Conservation (phyloP, 352 stramenopile species). For the Pythium brachiatum region DNA sequence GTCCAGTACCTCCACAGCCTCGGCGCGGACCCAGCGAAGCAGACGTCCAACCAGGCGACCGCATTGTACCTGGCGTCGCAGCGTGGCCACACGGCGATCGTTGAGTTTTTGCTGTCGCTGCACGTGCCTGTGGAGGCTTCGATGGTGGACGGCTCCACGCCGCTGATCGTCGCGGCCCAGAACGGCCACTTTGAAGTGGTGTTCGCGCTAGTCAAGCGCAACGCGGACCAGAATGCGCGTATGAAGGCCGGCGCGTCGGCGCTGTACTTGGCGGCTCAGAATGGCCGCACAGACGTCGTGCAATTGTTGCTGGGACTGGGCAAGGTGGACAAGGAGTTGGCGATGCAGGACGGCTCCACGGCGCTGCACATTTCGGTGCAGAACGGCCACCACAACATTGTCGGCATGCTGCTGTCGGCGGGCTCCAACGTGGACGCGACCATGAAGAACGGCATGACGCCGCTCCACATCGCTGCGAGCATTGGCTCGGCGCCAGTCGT, state of each 20-base stretch:
- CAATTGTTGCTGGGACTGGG: constrained; percentile 17
- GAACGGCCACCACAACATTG: constrained; percentile 60
- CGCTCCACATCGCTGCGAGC: constrained; percentile 29
- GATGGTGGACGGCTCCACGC: constrained; percentile 29
- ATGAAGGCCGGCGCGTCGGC: constrained; percentile 24
- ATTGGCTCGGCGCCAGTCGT: constrained; percentile 18
- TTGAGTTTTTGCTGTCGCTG: constrained; percentile 21
- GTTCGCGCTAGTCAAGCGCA: constrained; percentile 8
- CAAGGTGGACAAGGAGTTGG: constrained; percentile 17
- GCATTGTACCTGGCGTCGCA: constrained; percentile 29
- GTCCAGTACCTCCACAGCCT: constrained; percentile 23
- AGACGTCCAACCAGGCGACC: constrained; percentile 20
- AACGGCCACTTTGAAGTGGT: constrained; percentile 24
- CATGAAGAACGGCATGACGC: constrained; percentile 30
- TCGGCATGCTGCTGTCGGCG: constrained; percentile 57
- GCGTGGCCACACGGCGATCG: constrained; percentile 26
- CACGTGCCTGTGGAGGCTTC: constrained; percentile 15
- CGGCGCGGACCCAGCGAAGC: constrained; percentile 17
- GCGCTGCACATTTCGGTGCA: constrained; percentile 46
- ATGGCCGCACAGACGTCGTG: constrained; percentile 21
- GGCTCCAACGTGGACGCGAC: constrained; percentile 33
- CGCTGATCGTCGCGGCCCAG: constrained; percentile 29
- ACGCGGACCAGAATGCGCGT: constrained; percentile 18
- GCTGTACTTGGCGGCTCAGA: constrained; percentile 27
- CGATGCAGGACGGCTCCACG: constrained; percentile 28